A percentile compares a stretch with the other conserved stretches of the same genome.
Conservation (phyloP, 306 rosid genomes). For the Betula pendula region DNA sequence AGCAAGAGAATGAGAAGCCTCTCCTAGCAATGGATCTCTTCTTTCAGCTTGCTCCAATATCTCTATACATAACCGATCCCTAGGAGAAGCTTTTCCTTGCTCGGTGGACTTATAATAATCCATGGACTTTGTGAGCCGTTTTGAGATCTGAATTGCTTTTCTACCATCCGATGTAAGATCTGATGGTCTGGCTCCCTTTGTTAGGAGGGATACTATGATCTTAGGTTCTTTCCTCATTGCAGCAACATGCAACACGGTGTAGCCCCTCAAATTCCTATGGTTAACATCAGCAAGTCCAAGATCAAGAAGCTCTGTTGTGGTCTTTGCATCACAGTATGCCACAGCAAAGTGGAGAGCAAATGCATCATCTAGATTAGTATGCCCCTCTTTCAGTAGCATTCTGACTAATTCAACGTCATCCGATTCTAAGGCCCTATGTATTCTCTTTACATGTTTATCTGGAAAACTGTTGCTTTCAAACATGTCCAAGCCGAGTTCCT, state of each 20-base stretch:
- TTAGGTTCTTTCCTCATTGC: constrained; percentile 61
- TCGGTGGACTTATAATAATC: constrained; percentile 42
- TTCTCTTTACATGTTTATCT: constrained; percentile 58
- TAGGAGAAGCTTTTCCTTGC: constrained; percentile 48
- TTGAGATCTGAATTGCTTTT: constrained; percentile 64
- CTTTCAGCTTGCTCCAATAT: constrained; percentile 79
- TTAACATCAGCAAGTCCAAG: constrained; percentile 63
- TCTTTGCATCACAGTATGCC: constrained; percentile 63
- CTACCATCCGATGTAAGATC: constrained; percentile 67
- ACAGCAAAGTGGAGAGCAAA: constrained; percentile 70
- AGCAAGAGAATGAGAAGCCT: constrained; percentile 68
- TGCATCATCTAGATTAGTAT: constrained; percentile 60
- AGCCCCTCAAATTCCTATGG: constrained; percentile 51
- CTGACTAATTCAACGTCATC: constrained; percentile 64
- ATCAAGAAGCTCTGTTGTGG: constrained; percentile 60
- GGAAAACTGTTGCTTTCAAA: constrained; percentile 27
- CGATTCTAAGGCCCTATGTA: constrained; percentile 67
- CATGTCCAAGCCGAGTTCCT: constrained; percentile 30
- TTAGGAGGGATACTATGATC: constrained; percentile 63
- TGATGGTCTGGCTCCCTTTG: constrained; percentile 64
- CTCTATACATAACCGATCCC: constrained; percentile 57
- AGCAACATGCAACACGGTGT: constrained; percentile 60
- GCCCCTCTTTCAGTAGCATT: constrained; percentile 60
- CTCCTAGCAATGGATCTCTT: constrained; percentile 65
- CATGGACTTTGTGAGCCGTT: constrained; percentile 47